A percentile compares a stretch with the other conserved stretches of the same genome.
phyloP scores from a whole-genome alignment of 129 eudicot species.

The Solidago caesia region DNA sequence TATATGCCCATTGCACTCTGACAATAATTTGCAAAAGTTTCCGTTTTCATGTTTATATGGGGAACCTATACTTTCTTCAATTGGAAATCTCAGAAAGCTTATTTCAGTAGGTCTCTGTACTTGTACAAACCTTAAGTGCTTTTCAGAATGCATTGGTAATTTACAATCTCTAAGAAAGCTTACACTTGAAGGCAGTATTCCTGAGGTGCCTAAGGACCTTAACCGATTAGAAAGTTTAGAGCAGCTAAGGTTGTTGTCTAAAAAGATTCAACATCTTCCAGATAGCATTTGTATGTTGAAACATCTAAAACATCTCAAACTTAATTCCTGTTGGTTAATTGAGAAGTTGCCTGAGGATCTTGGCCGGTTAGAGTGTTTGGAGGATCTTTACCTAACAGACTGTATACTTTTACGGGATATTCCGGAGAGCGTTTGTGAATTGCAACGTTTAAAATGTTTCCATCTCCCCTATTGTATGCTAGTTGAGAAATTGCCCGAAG shows the following conservation, averaged over 20 bases:
- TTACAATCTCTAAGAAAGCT: background rate
- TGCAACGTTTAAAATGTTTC: background rate
- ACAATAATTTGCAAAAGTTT: background rate
- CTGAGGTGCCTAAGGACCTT: background rate
- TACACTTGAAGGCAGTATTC: constrained; percentile 1
- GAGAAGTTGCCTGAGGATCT: constrained; percentile 17
- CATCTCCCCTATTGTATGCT: constrained; percentile 3
- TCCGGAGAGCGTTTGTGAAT: background rate
- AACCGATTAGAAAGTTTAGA: no score
- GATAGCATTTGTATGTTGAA: background rate
- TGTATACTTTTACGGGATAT: background rate
- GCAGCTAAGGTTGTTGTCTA: background rate
- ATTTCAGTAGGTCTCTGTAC: constrained; percentile 3
- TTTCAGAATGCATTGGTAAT: constrained; percentile 3
- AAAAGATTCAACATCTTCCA: background rate
- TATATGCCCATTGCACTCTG: constrained; percentile 1
- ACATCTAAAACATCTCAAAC: background rate
- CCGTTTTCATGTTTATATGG: background rate
- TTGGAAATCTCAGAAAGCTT: constrained; percentile 11
- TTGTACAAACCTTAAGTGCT: background rate
- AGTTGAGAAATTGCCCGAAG: constrained; percentile 19
- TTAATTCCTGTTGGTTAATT: constrained; percentile 13
- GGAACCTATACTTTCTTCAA: background rate
- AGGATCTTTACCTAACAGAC: background rate
- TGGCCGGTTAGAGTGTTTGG: constrained; percentile 15